Evolutionary conservation across 1,284 basidiomycete species (phyloP), one percentile per base, ranked within the genome.

Genomic region (Pyrrhoderma noxium): DNA sequence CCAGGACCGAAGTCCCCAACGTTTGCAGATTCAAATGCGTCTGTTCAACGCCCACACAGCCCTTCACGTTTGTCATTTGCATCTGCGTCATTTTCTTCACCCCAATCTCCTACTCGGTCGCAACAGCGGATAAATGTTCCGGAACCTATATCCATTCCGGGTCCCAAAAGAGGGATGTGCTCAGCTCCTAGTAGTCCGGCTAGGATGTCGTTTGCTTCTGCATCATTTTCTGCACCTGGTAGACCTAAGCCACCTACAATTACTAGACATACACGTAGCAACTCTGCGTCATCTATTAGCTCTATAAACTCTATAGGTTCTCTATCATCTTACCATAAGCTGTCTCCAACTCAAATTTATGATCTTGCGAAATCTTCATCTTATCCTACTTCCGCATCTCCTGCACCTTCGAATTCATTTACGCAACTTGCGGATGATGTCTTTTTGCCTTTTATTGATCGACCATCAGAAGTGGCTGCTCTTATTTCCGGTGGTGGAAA

Each of bases 391-490:
- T 43, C 53, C 44, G 39, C 40, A 40, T 44, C 54, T 45, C 38
- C 51, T 49, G 25, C 52, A 55, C 58, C 65, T 1, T 75, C 74
- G 2, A 75, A 76, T 3, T 77, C 76, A 0, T 89, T 89, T 62
- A 86, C 81, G 1, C 76, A 79, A 1, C 72, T 90, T 1, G 81
- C 84, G 1, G 74, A 77, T 27, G 77, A 82, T 49, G 75, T 88
- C 43, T 82, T 76, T 58, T 75, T 89, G 16, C 87, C 87, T 2
- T 90, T 89, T 66, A 71, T 89, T 55, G 80, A 89, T 58, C 77
- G 86, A 18, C 74, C 85, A 0, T 64, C 67, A 0, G 86, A 90
- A 61, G 83, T 89, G 3, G 54, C 74, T 5, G 64, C 72, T 2
- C 72, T 90, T 37, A 76, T 89, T 45, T 70, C 76, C 3, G 70